These are phyloP conservation scores for Pseudocercospora ulei DNA, from an alignment of 2,329 filamentous ascomycete genomes.

Conservation along the genomic window DNA sequence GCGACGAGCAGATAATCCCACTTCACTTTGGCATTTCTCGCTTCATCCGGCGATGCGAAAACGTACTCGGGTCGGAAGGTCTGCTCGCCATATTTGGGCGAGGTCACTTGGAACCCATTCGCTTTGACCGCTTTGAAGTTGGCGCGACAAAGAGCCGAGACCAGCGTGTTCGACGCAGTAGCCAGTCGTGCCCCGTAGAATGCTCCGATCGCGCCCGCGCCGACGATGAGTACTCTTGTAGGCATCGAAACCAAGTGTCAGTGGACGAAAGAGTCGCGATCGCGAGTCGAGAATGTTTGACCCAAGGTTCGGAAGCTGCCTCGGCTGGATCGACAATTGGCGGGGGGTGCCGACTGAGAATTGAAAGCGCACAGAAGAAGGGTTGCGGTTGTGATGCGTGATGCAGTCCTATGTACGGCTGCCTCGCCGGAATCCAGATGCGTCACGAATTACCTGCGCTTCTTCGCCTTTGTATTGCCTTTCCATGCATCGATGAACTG, in stretches of 20 bases:
- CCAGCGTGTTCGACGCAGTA: constrained; percentile 43
- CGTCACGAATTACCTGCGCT: constrained; percentile 10
- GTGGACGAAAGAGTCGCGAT: neutral
- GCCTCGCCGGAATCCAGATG: neutral
- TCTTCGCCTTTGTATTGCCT: constrained; percentile 21
- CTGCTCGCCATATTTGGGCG: constrained; percentile 58
- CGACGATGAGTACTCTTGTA: constrained; percentile 56
- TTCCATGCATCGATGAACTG: constrained; percentile 67
- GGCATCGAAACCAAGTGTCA: constrained; percentile 31
- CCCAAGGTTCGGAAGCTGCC: too few species aligned
- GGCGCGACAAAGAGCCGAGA: constrained; percentile 63
- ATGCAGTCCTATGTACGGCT: too few species aligned
- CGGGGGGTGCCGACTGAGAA: too few species aligned
- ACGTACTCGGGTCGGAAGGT: constrained; percentile 52
- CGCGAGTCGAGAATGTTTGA: too few species aligned
- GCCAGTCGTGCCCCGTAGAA: constrained; percentile 63
- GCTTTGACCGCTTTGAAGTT: constrained; percentile 57
- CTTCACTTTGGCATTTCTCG: constrained; percentile 38
- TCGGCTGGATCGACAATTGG: constrained; percentile 1
- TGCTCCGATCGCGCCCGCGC: constrained; percentile 61
- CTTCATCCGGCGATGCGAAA: constrained; percentile 54
- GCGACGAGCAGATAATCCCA: constrained; percentile 62
- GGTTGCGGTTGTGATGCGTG: too few species aligned
- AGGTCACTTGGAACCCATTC: constrained; percentile 55
- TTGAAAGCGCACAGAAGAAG: too few species aligned